Conservation (phyloP, 2,329 filamentous ascomycete species). For the Boeremia lycopersici region DNA sequence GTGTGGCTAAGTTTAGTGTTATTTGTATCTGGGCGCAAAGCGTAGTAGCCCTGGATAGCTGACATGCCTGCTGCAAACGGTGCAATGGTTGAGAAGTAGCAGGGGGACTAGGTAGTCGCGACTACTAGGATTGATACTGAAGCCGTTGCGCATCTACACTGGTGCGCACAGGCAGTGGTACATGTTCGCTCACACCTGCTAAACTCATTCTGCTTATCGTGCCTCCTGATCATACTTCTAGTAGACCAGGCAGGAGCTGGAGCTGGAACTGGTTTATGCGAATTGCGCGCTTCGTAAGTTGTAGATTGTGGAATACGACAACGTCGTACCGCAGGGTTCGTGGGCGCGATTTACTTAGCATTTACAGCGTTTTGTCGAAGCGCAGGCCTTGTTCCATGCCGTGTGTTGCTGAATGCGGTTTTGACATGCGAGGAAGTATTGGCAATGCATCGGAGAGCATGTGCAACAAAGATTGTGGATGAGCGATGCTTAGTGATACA, state of each 20-base stretch:
- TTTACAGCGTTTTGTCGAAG: neutral
- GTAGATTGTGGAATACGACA: neutral
- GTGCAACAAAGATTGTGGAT: neutral
- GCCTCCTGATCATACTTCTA: no score
- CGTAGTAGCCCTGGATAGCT: neutral
- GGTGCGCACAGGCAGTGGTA: conserved; percentile 1
- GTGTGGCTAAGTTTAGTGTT: neutral
- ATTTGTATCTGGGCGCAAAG: neutral
- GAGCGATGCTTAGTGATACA: conserved; percentile 16
- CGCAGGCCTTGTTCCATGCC: neutral
- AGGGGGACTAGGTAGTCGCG: neutral
- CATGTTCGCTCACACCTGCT: neutral
- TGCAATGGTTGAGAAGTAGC: neutral
- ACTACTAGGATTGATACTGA: neutral
- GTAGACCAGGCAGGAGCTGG: no score
- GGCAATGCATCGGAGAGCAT: neutral
- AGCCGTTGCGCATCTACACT: neutral
- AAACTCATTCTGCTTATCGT: neutral
- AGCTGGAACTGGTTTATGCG: no score
- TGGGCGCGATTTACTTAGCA: neutral
- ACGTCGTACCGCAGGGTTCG: neutral
- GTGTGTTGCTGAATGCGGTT: neutral
- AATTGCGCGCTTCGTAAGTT: no score
- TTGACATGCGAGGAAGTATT: neutral
- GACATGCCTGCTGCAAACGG: neutral